A percentile compares a stretch with the other conserved stretches of the same genome.
These are phyloP conservation scores for Geotrichum siamense DNA, from an alignment of 1,139 yeast species.

Conservation along the genomic window DNA sequence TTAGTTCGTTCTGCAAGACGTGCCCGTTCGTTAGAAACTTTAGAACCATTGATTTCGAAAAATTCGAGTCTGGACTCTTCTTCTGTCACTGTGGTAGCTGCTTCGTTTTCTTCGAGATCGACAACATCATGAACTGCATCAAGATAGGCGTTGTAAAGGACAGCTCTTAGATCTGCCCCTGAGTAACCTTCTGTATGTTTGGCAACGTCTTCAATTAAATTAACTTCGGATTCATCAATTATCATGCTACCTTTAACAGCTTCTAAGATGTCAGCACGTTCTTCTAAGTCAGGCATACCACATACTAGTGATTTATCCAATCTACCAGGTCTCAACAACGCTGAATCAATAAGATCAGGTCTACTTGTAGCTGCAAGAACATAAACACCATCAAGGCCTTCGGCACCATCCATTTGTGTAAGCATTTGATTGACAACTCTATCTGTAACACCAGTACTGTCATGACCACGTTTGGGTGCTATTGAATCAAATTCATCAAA, in stretches of 20 bases:
- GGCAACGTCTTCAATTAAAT: conserved; percentile 49
- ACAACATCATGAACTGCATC: conserved; percentile 80
- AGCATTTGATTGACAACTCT: conserved; percentile 94
- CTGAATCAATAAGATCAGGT: conserved; percentile 93
- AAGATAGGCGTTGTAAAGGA: conserved; percentile 85
- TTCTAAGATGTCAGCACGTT: conserved; percentile 63
- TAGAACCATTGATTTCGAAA: conserved; percentile 31
- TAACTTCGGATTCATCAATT: conserved; percentile 41
- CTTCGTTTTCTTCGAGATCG: conserved; percentile 35
- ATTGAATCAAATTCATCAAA: conserved; percentile 96
- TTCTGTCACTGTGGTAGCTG: conserved; percentile 31
- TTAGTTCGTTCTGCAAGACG: conserved; percentile 39
- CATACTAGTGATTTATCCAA: conserved; percentile 87
- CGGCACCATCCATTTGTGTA: conserved; percentile 99
- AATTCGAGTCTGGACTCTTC: conserved; percentile 30
- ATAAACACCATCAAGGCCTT: conserved; percentile 93
- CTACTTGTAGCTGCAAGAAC: conserved; percentile 94
- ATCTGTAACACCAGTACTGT: conserved; percentile 96
- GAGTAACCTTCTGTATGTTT: conserved; percentile 65
- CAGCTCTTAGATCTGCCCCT: conserved; percentile 93
- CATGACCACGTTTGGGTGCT: conserved; percentile 98
- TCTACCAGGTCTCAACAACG: conserved; percentile 90
- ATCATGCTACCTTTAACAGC: conserved; percentile 45
- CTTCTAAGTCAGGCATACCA: conserved; percentile 69
- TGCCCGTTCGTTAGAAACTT: conserved; percentile 31